Conservation (phyloP, 805 yeast genomes). For the Saccharomycopsis javanensis region DNA sequence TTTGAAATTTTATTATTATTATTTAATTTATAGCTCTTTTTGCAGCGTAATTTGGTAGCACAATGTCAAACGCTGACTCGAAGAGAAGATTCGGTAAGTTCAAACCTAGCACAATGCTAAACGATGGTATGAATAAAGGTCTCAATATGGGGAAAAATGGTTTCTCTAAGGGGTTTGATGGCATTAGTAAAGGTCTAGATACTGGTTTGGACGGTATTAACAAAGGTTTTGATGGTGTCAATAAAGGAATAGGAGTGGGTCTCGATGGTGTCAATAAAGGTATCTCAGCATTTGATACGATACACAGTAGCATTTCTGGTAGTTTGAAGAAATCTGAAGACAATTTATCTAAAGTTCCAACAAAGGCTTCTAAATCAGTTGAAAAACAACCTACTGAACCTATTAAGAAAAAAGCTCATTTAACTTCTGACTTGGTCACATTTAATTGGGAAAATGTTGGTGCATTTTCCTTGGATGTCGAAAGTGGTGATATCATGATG, state of each 20-base stretch:
- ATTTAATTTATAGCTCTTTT: not conserved
- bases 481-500: slow-evolving; percentile 20
- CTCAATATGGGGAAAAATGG: not conserved
- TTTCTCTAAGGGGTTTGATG: not conserved
- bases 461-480: slow-evolving; percentile 2
- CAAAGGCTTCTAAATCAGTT: not conserved
- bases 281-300: not conserved
- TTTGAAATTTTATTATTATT: not conserved
- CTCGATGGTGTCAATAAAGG: slow-evolving; percentile 3
- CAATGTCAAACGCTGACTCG: not conserved
- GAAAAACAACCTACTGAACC: not conserved
- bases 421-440: slow-evolving; percentile 16
- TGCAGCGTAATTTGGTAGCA: too few species aligned
- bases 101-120: slow-evolving; percentile 5
- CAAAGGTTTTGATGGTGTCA: not conserved
- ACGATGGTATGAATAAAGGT: slow-evolving; percentile 6
- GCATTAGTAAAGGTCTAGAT: slow-evolving; percentile 1
- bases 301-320: not conserved
- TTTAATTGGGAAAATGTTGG: slow-evolving; percentile 19
- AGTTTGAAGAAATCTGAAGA: not conserved
- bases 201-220: not conserved
- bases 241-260: not conserved
- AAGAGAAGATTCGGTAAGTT: slow-evolving; percentile 16
- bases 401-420: slow-evolving; percentile 3
- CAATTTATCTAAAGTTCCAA: not conserved